A percentile compares a stretch with the other conserved stretches of the same genome.
Evolutionary conservation across 163 green algal genomes (phyloP).

Genomic region (Scenedesmus sp.): DNA sequence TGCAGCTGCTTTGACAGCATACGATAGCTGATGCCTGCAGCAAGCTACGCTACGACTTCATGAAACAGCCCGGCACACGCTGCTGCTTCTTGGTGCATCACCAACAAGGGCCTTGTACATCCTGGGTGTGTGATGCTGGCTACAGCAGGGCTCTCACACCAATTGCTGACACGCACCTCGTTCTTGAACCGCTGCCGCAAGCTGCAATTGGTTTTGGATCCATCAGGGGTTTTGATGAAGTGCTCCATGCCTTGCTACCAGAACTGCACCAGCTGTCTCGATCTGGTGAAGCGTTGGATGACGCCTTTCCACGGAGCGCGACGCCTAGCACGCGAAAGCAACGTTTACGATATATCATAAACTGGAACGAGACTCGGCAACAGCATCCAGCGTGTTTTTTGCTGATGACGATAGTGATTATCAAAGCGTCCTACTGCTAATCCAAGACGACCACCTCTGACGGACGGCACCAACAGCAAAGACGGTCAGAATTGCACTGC

Average conservation of each 20-base stretch:
- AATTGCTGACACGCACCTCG: neutral
- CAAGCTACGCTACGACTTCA: too few species aligned
- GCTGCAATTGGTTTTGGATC: neutral
- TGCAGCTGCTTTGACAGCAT: neutral
- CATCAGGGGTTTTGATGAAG: neutral
- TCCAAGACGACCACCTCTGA: too few species aligned
- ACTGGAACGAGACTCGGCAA: neutral
- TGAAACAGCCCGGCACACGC: neutral
- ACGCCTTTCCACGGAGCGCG: neutral
- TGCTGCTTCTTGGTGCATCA: neutral
- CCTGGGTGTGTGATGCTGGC: neutral
- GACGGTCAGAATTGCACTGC: too few species aligned
- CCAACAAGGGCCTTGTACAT: neutral
- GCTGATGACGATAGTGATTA: neutral
- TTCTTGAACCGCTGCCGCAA: neutral
- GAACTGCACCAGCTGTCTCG: neutral
- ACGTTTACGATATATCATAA: neutral
- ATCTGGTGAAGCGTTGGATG: neutral
- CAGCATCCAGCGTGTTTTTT: neutral
- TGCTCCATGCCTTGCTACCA: neutral
- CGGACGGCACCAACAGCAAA: too few species aligned
- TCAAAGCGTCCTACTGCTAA: neutral
- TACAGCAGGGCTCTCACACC: neutral
- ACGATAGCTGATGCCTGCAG: neutral
- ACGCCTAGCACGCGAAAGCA: neutral